phyloP scores from a whole-genome alignment of 768 basidiomycete genomes.

The Tylopilus rubrobrunneus region DNA sequence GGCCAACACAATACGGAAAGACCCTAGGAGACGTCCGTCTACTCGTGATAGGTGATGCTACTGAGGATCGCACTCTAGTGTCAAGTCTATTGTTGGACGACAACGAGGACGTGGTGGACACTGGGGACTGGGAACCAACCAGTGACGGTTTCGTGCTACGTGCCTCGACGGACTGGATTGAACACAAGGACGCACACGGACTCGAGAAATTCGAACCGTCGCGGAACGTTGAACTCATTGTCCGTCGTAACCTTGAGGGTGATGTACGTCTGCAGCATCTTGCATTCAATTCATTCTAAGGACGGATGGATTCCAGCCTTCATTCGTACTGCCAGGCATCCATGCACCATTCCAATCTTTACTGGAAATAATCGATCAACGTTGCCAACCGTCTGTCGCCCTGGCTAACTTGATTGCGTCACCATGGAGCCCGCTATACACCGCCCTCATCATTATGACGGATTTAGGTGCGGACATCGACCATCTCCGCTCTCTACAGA shows the following conservation, averaged over 20 bases:
- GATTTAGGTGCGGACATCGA: slow-evolving; percentile 38
- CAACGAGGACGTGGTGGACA: slow-evolving; percentile 66
- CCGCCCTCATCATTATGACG: slow-evolving; percentile 53
- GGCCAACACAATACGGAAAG: slow-evolving; percentile 65
- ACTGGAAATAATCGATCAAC: slow-evolving; percentile 50
- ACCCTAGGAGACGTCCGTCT: slow-evolving; percentile 60
- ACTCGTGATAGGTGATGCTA: slow-evolving; percentile 49
- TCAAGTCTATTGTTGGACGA: slow-evolving; percentile 52
- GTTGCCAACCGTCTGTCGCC: slow-evolving; percentile 46
- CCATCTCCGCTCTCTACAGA: slow-evolving; percentile 4
- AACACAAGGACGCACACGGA: slow-evolving; percentile 60
- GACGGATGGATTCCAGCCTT: slow-evolving; percentile 19
- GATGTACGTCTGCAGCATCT: slow-evolving; percentile 40
- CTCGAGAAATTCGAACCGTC: slow-evolving; percentile 63
- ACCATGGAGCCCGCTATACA: slow-evolving; percentile 54
- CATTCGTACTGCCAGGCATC: slow-evolving; percentile 40
- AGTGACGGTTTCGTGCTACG: slow-evolving; percentile 42
- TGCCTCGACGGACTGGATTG: slow-evolving; percentile 72
- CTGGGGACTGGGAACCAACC: slow-evolving; percentile 53
- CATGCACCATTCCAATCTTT: slow-evolving; percentile 55
- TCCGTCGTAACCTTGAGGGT: slow-evolving; percentile 39
- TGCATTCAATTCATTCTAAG: slow-evolving; percentile 5
- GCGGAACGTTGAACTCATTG: slow-evolving; percentile 60
- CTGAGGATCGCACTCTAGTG: slow-evolving; percentile 33
- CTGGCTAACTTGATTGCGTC: slow-evolving; percentile 56